These are phyloP conservation scores for Exobasidium cylindrosporum DNA, from an alignment of 1,284 basidiomycete genomes.

Conservation along the genomic window DNA sequence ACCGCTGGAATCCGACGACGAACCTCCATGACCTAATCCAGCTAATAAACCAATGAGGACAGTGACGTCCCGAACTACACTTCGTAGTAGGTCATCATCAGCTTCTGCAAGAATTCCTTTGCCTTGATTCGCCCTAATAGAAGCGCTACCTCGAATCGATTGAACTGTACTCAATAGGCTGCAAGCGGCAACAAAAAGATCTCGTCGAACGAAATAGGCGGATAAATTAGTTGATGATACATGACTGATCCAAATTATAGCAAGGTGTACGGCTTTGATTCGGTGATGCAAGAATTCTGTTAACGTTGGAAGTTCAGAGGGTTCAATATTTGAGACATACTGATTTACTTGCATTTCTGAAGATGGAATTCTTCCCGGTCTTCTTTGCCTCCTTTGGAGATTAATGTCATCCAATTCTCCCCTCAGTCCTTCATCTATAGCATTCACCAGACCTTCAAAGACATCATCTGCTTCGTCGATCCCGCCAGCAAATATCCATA, in stretches of 20 bases:
- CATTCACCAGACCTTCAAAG: conserved; percentile 40
- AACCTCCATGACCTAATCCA: conserved; percentile 32
- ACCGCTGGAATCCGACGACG: conserved; percentile 7
- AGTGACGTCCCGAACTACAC: conserved; percentile 36
- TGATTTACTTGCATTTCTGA: background rate
- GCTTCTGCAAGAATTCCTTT: conserved; percentile 1
- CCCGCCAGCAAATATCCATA: conserved; percentile 45
- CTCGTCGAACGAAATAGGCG: conserved; percentile 47
- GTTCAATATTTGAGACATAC: background rate
- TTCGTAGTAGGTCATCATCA: conserved; percentile 7
- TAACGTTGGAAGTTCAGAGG: background rate
- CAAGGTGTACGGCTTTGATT: conserved; percentile 28
- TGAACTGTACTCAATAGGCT: conserved; percentile 23
- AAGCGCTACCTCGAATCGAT: conserved; percentile 17
- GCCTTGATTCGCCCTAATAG: background rate
- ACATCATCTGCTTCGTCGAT: conserved; percentile 52
- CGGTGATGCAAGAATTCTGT: conserved; percentile 3
- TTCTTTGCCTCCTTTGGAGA: background rate
- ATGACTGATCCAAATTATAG: conserved; percentile 38
- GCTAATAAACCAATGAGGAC: conserved; percentile 45
- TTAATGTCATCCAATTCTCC: conserved; percentile 14
- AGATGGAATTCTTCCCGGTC: background rate
- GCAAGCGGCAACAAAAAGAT: conserved; percentile 39
- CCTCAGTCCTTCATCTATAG: conserved; percentile 37
- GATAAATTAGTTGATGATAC: conserved; percentile 37